phyloP scores from a whole-genome alignment of 169 alveolate species.

The Miamiensis avidus region DNA sequence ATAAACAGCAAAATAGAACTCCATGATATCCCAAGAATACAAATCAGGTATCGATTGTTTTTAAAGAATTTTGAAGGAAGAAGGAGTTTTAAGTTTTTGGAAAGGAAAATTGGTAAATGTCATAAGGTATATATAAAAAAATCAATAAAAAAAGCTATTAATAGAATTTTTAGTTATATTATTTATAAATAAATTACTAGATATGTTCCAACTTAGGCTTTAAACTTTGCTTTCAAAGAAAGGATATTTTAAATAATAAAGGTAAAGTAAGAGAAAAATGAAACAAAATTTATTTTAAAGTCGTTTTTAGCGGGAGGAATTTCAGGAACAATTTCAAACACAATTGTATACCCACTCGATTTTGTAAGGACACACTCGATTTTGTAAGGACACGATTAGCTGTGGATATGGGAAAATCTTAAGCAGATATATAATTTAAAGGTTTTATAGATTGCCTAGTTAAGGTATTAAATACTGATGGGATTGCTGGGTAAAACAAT shows the following conservation, averaged over 20 bases:
- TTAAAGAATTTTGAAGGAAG: conserved; percentile 90
- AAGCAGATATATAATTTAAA: conserved; percentile 70
- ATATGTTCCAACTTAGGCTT: conserved; percentile 98
- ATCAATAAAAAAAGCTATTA: no score
- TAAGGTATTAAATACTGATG: conserved; percentile 25
- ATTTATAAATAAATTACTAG: conserved; percentile 48
- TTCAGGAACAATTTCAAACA: conserved; percentile 92
- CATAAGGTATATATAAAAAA: conserved; percentile 78
- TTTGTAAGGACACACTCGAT: no score
- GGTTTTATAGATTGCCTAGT: conserved; percentile 40
- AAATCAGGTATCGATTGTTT: conserved; percentile 93
- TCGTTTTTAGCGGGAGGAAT: conserved; percentile 90
- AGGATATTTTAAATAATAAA: conserved; percentile 78
- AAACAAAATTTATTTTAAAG: conserved; percentile 52
- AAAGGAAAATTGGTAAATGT: conserved; percentile 97
- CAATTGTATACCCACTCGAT: conserved; percentile 95
- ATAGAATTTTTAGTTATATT: not conserved
- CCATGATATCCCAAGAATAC: conserved; percentile 80
- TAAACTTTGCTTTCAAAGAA: conserved; percentile 97
- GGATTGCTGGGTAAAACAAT: conserved; percentile 26
- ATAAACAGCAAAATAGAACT: conserved; percentile 93
- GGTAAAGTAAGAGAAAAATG: conserved; percentile 39
- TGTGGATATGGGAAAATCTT: conserved; percentile 91
- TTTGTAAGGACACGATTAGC: conserved; percentile 97
- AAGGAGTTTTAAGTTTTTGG: conserved; percentile 96